A percentile compares a stretch with the other conserved stretches of the same genome.
Conservation (phyloP, 257 asterid genomes). For the Osmanthus fragrans region DNA sequence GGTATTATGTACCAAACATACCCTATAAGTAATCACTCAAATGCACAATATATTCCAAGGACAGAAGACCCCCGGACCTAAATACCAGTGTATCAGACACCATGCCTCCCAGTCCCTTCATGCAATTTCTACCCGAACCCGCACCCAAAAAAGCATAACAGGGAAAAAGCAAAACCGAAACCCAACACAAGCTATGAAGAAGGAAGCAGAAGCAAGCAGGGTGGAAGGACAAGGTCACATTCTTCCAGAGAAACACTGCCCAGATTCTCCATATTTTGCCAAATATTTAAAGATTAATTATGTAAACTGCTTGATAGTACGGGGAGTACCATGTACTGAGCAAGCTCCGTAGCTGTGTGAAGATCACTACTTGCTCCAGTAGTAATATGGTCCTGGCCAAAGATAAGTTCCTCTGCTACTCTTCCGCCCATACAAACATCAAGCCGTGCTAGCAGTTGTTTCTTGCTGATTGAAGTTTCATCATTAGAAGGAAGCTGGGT, state of each 20-base stretch:
- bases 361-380: slow-evolving; percentile 97
- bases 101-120: not conserved
- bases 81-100: too few species aligned
- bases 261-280: not conserved
- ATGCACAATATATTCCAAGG: not conserved
- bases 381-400: slow-evolving; percentile 85
- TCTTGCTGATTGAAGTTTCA: slow-evolving; percentile 92
- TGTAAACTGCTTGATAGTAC: not conserved
- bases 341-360: slow-evolving; percentile 84
- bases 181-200: not conserved
- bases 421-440: slow-evolving; percentile 99
- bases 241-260: not conserved
- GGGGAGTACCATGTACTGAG: slow-evolving; percentile 76
- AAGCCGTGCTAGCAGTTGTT: slow-evolving; percentile 91
- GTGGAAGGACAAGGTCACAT: not conserved
- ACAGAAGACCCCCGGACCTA: not conserved
- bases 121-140: not conserved
- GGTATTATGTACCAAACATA: not conserved
- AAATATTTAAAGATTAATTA: not conserved
- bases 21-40: not conserved
- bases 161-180: not conserved
- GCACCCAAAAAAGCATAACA: not conserved
- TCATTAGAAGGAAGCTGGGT: slow-evolving; percentile 94
- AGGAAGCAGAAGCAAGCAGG: not conserved
- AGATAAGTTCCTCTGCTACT: slow-evolving; percentile 94